Evolutionary conservation across 2,329 filamentous ascomycete genomes (phyloP), one percentile per base, ranked within the genome.

Genomic region (Sclerotinia glacialis): DNA sequence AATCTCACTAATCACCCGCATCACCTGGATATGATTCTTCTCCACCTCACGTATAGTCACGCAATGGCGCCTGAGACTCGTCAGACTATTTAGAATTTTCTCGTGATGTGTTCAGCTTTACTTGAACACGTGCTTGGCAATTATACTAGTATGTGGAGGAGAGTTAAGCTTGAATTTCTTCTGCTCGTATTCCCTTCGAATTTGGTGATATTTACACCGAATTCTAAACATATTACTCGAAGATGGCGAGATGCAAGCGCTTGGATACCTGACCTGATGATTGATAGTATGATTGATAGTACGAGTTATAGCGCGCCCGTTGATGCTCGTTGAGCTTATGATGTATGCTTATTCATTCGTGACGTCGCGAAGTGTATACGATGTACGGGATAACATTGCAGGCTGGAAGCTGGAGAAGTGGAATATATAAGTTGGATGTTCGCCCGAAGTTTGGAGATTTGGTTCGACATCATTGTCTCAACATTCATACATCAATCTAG

Each of bases 1-100:
- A 37, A 61, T 5, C n/a, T 61, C 31, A 61, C n/a, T 50, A 40
- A 61, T 49, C 31, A 23, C 58, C 8, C 44, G 46, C 31, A 49
- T 40, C 44, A 61, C 14, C 58, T 37, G 44, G 34, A 26, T 31
- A 37, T 11, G 0, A 3, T 12, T 16, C 6, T 40, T 26, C 42
- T 60, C 44, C 26, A 40, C 58, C 26, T 40, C 28, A 54, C 23
- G 9, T n/a, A 34, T 37, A n/a, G 34, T 49, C 58, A 49, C 31
- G 14, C 44, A 34, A 61, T 49, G 40, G 44, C 31, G 28, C 14
- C n/a, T 61, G 58, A 18, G 52, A 28, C 2, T 28, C 31, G 16
- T 44, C 55, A 44, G 18, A 31, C 23, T 58, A 44, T 58, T 58
- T 44, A 21, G 14, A 44, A 28, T 21, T 44, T n/a, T 58, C 40